Percentiles rank a stretch among this genome's conserved stretches.
These are phyloP conservation scores for Psilocybe tampanensis DNA, from an alignment of 768 basidiomycete species.

Conservation along the genomic window DNA sequence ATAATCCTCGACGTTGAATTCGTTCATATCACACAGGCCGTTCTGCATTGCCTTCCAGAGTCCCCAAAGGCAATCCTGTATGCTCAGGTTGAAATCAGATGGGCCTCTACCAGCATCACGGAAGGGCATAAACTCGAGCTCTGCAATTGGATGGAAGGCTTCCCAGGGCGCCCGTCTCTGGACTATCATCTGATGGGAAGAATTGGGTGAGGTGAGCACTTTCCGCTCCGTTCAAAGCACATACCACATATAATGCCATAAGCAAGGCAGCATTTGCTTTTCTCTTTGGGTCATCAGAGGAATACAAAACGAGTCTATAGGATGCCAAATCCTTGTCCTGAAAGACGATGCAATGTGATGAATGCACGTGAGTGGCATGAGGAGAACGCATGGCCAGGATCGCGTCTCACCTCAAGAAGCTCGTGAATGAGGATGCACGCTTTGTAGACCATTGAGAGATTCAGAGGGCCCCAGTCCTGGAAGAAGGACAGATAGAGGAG, in stretches of 20 bases:
- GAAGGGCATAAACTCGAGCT: conserved; percentile 93
- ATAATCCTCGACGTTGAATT: conserved; percentile 92
- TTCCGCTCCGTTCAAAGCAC: background rate
- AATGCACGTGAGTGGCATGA: conserved; percentile 41
- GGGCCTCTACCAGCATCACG: conserved; percentile 93
- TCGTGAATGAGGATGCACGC: conserved; percentile 91
- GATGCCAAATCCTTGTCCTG: conserved; percentile 75
- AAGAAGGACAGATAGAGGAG: conserved; percentile 92
- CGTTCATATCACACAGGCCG: conserved; percentile 90
- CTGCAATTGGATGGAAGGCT: conserved; percentile 91
- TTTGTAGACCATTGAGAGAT: conserved; percentile 92
- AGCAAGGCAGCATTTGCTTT: conserved; percentile 96
- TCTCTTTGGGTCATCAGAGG: conserved; percentile 78
- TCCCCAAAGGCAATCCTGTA: conserved; percentile 91
- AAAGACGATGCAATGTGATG: conserved; percentile 14
- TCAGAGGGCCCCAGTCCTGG: conserved; percentile 92
- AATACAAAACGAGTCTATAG: conserved; percentile 86
- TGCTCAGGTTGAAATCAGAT: conserved; percentile 90
- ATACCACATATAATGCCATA: conserved; percentile 92
- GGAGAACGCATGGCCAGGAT: conserved; percentile 25
- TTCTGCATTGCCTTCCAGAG: conserved; percentile 92
- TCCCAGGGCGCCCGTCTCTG: conserved; percentile 89
- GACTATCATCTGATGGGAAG: conserved; percentile 78
- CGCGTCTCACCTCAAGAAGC: conserved; percentile 67
- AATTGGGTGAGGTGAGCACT: conserved; percentile 3